Evolutionary conservation across 148 eudicot species (phyloP), one percentile per base, ranked within the genome.

Genomic region (Cornus kousa): DNA sequence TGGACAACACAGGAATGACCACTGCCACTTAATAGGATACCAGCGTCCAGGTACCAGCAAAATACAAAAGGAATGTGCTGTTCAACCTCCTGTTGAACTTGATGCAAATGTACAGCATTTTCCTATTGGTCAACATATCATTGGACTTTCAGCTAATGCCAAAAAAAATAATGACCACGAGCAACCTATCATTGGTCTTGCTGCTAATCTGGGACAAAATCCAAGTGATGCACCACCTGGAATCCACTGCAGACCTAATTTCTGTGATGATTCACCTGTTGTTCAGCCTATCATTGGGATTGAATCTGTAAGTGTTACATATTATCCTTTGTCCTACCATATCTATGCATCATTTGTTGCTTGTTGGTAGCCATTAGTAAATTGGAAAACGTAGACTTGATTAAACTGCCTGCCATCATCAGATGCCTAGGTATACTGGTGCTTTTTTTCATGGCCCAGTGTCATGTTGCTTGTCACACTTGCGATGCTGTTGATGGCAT

Each of bases 11-110:
- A 96, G 99, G 99, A 96, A 43, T 83, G 75, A 77, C 65, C 89
- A 92, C 84, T 91, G 95, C 84, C 95, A 96, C 84, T 84, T 89
- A 76, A 72, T 90, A 72, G 99, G 97, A 55, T 77, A 82, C 81
- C 85, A 77, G 78, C 89, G 89, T 78, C 64, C 31, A 71, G 85
- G 80, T 59, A 66, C 71, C 31, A 75, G 77, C 33, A 85, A 71
- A n/a, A 17, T 22, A 35, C 78, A 64, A 23, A 72, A 81, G 67
- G 68, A 71, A 64, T 20, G 57, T 46, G 24, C 78, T 14, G 78
- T 78, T 35, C 80, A 72, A 16, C 71, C 83, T 72, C 72, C 86
- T 67, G 81, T 67, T 67, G 86, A 70, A 35, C 83, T 85, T 77
- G 66, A 72, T 64, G 65, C 81, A 59, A 87, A 87, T 70, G 55